These are phyloP conservation scores for Kodamaea kakaduensis DNA, from an alignment of 805 yeast genomes.

Conservation along the genomic window DNA sequence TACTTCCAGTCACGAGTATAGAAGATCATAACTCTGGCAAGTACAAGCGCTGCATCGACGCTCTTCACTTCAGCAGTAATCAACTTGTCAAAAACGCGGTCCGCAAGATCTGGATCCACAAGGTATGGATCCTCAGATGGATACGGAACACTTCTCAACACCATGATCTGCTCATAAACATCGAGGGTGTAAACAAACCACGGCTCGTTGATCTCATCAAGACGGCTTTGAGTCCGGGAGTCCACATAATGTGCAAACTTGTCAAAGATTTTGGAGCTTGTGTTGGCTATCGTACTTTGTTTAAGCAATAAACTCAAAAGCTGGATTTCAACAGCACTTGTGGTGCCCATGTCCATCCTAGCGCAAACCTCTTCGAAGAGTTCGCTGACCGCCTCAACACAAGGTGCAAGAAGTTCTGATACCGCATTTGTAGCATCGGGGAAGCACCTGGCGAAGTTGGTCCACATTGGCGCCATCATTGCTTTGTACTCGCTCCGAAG, in stretches of 20 bases:
- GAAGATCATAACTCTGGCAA: conserved; percentile 53
- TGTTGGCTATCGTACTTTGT: conserved; percentile 4
- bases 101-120: conserved; percentile 17
- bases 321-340: conserved; percentile 12
- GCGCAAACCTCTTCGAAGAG: conserved; percentile 1
- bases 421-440: conserved; percentile 19
- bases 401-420: conserved; percentile 15
- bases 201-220: conserved; percentile 32
- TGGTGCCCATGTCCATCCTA: background rate
- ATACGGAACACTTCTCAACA: conserved; percentile 49
- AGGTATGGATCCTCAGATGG: conserved; percentile 15
- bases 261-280: conserved; percentile 17
- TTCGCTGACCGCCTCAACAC: conserved; percentile 1
- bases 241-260: conserved; percentile 35
- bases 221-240: conserved; percentile 21
- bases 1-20: conserved; percentile 44
- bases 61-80: conserved; percentile 30
- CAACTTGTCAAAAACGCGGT: conserved; percentile 42
- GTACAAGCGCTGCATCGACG: conserved; percentile 46
- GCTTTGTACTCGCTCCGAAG: background rate
- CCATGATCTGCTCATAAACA: conserved; percentile 52
- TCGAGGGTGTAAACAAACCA: conserved; percentile 61
- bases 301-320: conserved; percentile 13
- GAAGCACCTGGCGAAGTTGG: conserved; percentile 11
- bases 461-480: conserved; percentile 3